A percentile compares a stretch with the other conserved stretches of the same genome.
Conservation (phyloP, 768 basidiomycete species). For the Leccinum variicolor region DNA sequence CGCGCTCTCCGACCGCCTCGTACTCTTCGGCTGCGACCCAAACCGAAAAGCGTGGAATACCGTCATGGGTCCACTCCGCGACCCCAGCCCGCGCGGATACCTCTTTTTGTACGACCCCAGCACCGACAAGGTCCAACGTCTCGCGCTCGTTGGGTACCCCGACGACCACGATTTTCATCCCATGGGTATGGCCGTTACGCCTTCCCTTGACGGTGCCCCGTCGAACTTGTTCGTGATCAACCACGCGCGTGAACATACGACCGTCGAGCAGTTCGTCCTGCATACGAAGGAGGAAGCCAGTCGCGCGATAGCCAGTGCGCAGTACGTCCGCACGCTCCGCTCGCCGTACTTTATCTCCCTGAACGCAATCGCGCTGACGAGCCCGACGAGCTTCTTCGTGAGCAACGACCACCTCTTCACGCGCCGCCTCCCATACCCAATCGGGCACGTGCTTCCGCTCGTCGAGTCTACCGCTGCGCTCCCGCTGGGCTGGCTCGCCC, state of each 20-base stretch:
- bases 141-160: conserved; percentile 54
- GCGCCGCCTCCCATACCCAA: conserved; percentile 47
- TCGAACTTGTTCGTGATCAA: conserved; percentile 67
- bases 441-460: conserved; percentile 51
- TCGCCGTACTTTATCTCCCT: conserved; percentile 60
- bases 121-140: conserved; percentile 32
- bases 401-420: conserved; percentile 72
- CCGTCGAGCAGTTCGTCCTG: conserved; percentile 62
- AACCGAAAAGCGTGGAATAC: conserved; percentile 66
- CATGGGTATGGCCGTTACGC: conserved; percentile 59
- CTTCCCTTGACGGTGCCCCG: conserved; percentile 42
- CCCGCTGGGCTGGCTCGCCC: conserved; percentile 58
- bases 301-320: conserved; percentile 28
- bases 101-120: conserved; percentile 53
- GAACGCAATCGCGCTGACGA: conserved; percentile 64
- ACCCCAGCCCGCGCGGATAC: conserved; percentile 56
- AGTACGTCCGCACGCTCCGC: conserved; percentile 57
- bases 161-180: conserved; percentile 65
- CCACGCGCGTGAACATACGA: conserved; percentile 57
- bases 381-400: conserved; percentile 66
- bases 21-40: conserved; percentile 43
- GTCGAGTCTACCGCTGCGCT: conserved; percentile 54
- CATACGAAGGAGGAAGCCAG: conserved; percentile 23
- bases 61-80: conserved; percentile 63
- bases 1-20: conserved; percentile 39